These are phyloP conservation scores for Speleostelium caveatum DNA, from an alignment of 78 protist genomes.

Conservation along the genomic window DNA sequence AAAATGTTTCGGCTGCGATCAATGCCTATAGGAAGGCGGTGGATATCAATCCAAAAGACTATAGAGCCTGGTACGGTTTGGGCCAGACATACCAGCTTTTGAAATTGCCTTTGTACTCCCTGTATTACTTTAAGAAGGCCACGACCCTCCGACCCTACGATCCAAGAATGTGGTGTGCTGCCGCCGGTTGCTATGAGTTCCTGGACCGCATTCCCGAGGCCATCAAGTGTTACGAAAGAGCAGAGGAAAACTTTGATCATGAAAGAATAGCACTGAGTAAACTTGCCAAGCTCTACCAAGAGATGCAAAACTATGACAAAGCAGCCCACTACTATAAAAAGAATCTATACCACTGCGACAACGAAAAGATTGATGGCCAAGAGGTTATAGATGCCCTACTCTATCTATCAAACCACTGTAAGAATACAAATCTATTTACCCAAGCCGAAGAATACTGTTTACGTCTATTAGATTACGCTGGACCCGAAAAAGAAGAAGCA, in stretches of 20 bases:
- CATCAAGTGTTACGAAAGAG: constrained; percentile 90
- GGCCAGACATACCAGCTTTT: constrained; percentile 97
- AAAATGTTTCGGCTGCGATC: constrained; percentile 93
- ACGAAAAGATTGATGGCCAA: constrained; percentile 81
- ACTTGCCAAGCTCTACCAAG: constrained; percentile 81
- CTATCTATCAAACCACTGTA: constrained; percentile 71
- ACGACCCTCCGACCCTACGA: constrained; percentile 86
- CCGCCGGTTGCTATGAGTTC: constrained; percentile 84
- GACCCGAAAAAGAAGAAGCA: constrained; percentile 82
- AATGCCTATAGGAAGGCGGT: constrained; percentile 94
- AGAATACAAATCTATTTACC: constrained; percentile 23
- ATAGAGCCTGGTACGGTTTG: constrained; percentile 98
- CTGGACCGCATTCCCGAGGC: constrained; percentile 79
- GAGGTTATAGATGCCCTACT: constrained; percentile 85
- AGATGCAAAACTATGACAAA: constrained; percentile 39
- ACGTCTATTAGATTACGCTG: constrained; percentile 81
- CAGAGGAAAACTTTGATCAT: constrained; percentile 80
- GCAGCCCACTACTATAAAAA: constrained; percentile 79
- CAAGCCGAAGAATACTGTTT: constrained; percentile 76
- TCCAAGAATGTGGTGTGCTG: constrained; percentile 93
- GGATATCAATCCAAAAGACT: constrained; percentile 91
- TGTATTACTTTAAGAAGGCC: constrained; percentile 94
- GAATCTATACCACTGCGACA: constrained; percentile 80
- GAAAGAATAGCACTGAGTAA: constrained; percentile 83
- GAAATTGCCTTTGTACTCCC: constrained; percentile 88